Evolutionary conservation across 2,329 filamentous ascomycete species (phyloP), one percentile per base, ranked within the genome.

Genomic region (Dactylellina parvicollis): DNA sequence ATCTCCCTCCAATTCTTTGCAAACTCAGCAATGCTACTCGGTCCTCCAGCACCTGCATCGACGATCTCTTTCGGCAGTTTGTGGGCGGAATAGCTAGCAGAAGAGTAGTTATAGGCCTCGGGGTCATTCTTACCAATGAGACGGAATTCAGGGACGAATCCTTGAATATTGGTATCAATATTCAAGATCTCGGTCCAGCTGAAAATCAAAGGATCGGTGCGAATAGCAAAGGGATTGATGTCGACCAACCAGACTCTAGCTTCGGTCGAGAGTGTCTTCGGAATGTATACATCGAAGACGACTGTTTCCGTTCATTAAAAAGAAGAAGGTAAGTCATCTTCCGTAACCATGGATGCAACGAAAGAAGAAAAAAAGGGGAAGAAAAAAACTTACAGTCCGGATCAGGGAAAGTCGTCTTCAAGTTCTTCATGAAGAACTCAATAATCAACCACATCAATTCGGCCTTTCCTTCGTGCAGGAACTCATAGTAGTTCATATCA

Each of bases 201-300:
- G 80, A 96, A 99, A 0, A 97, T 84, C 46, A 98, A 81, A 3
- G 91, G 90, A 82, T 99, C 95, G 0, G 95, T 99, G 72, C 92
- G 85, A 42, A 88, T 86, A 0, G 94, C 94, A 92, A 94, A 99
- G 0, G 95, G 92, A 78, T 98, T 98, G 78, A 99, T 90, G 79
- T 99, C 95, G 52, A 99, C 89, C 9, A 99, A 83, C 83, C 92
- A 90, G 1, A 96, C 91, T 50, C 87, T 85, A 52, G 87, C 62
- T 96, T 86, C 0, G 90, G 81, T 78, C 86, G 83, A 78, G 78
- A 34, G 83, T 26, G 85, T 86, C 75, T 89, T 87, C 0, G 94
- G 93, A 1, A 99, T 86, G 79, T 99, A 98, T 44, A 97, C 89
- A 79, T 99, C 95, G 78, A 99, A 96, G 0, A 88, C 87, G 77